phyloP scores from a whole-genome alignment of 345 rosid species.

The Chamaenerion angustifolium region DNA sequence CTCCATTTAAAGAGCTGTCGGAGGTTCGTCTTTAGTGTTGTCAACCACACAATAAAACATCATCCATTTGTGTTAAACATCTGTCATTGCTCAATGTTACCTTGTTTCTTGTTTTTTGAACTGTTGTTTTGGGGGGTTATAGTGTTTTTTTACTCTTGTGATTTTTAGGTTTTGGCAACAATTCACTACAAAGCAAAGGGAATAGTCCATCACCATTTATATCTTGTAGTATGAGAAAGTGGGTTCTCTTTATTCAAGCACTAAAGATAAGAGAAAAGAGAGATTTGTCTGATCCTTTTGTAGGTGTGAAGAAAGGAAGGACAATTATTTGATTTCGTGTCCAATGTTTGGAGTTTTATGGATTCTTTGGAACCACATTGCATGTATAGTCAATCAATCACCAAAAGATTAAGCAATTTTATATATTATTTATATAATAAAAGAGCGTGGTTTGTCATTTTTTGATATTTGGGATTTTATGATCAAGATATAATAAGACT shows the following conservation, averaged over 20 bases:
- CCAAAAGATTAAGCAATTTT: too few species aligned
- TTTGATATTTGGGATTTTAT: too few species aligned
- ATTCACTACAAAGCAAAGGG: conserved; percentile 32
- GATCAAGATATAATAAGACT: too few species aligned
- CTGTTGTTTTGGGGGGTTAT: too few species aligned
- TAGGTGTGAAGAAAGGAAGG: conserved; percentile 18
- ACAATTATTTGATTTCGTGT: conserved; percentile 21
- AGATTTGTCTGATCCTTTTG: conserved; percentile 19
- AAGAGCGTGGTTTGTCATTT: too few species aligned
- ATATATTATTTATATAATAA: too few species aligned
- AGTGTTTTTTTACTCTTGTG: conserved; percentile 27
- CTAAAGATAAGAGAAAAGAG: conserved; percentile 9
- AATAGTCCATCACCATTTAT: conserved; percentile 14
- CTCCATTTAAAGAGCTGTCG: conserved; percentile 15
- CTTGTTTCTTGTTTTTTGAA: conserved; percentile 13
- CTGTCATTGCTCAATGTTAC: conserved; percentile 14
- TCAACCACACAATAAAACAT: conserved; percentile 2
- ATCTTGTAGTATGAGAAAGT: conserved; percentile 8
- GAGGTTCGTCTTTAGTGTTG: conserved; percentile 15
- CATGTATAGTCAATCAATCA: too few species aligned
- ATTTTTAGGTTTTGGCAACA: conserved; percentile 36
- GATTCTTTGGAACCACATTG: too few species aligned
- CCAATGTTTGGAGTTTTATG: background rate
- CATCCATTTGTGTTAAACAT: conserved; percentile 20
- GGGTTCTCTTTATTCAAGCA: conserved; percentile 16